These are phyloP conservation scores for Ceratocystis papillata DNA, from an alignment of 2,329 filamentous ascomycete genomes.

Conservation along the genomic window DNA sequence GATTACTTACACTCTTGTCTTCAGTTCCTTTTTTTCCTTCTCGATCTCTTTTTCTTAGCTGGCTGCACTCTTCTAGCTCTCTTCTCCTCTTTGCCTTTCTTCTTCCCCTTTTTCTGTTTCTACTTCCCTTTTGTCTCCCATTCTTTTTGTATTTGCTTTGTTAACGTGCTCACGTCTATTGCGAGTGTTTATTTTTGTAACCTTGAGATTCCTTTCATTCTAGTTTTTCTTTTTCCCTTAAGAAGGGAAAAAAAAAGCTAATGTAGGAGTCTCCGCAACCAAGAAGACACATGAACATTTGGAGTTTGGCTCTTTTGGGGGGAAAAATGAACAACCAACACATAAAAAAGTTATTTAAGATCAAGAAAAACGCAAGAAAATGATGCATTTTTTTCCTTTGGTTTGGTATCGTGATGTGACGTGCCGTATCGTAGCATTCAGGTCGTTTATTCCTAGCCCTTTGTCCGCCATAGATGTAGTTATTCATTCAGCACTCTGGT, in stretches of 20 bases:
- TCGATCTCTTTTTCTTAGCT: neutral
- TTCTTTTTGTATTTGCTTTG: constrained; percentile 10
- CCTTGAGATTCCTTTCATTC: constrained; percentile 25
- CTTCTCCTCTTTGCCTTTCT: neutral
- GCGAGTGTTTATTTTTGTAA: constrained; percentile 25
- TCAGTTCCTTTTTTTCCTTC: neutral
- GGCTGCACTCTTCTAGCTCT: neutral
- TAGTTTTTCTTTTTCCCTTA: neutral
- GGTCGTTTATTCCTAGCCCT: neutral
- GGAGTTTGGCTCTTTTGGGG: constrained; percentile 10
- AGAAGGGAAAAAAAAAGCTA: no score
- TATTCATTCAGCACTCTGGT: neutral
- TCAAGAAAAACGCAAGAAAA: constrained; percentile 10
- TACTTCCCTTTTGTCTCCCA: constrained; percentile 3
- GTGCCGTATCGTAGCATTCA: neutral
- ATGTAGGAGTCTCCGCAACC: no score
- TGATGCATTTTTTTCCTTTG: neutral
- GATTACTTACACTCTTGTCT: neutral
- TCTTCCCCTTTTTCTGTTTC: neutral
- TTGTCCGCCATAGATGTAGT: neutral
- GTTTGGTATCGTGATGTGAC: neutral
- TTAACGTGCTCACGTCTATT: neutral
- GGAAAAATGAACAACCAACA: constrained; percentile 11
- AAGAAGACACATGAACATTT: constrained; percentile 5
- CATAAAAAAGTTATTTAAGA: constrained; percentile 22